phyloP scores from a whole-genome alignment of 345 rosid genomes.

The Cardiospermum halicacabum region DNA sequence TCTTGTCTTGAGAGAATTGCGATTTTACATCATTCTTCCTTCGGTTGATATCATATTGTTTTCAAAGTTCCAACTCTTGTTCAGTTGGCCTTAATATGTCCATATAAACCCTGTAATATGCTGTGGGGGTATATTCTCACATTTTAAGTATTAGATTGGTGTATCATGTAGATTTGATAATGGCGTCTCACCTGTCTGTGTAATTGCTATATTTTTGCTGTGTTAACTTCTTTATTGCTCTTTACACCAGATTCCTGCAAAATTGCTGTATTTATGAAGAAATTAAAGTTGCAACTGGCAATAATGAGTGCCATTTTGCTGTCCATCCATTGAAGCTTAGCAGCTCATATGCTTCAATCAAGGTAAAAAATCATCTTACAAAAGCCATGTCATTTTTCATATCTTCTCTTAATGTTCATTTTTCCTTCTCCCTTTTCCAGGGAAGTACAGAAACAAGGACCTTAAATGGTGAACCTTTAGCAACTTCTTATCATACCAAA shows the following conservation, averaged over 20 bases:
- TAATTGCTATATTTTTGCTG: background rate
- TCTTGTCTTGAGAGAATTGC: background rate
- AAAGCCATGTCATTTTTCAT: background rate
- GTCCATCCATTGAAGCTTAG: constrained; percentile 58
- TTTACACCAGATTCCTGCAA: constrained; percentile 35
- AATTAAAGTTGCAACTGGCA: constrained; percentile 51
- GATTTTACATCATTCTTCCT: background rate
- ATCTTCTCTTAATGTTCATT: background rate
- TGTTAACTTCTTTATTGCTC: background rate
- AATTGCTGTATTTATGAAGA: constrained; percentile 55
- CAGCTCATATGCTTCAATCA: constrained; percentile 62
- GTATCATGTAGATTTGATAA: background rate
- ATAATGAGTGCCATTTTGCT: constrained; percentile 35
- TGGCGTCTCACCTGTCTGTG: background rate
- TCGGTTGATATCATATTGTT: too few species aligned
- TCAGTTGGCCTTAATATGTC: background rate
- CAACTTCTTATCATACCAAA: constrained; percentile 76
- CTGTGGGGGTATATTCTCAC: background rate
- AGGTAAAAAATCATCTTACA: constrained; percentile 26
- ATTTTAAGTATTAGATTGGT: background rate
- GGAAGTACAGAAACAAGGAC: constrained; percentile 52
- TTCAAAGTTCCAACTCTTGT: background rate
- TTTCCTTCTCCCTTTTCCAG: constrained; percentile 28
- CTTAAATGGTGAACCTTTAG: constrained; percentile 62
- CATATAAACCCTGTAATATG: background rate